Base-by-base conservation (phyloP, 352 stramenopile genomes). In the Pythium biforme region DNA sequence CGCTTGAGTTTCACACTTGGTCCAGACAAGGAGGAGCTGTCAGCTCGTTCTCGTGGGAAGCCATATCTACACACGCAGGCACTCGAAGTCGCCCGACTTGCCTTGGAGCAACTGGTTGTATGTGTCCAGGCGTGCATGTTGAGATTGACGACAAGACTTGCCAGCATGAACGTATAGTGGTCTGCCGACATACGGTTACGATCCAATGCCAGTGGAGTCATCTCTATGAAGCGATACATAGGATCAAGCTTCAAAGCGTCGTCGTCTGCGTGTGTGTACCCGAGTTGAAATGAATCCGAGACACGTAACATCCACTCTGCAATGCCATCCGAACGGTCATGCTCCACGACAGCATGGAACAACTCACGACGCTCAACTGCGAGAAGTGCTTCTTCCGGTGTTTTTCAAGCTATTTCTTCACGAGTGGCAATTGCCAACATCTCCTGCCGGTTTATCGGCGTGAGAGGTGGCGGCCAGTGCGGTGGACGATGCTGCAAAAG, bases 81-180 rank as follows among this genome's bases (percentile, higher is more conserved):
- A 19, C 19, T 64, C 11, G 26, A 25, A 19, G 47, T 64, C 10
- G 47, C 22, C 11, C 57, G 10, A 23, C 57, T 64, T 4, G 7
- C 9, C 33, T 57, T 64, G 46, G 57, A 64, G 15, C 57, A 64
- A 43, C 57, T 64, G 12, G 1, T 51, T 12, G 46, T 64, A 29
- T 64, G 57, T 9, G 46, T 56, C 57, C 57, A 64, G 1, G 57
- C 15, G 23, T 64, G 57, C 26, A 45, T 55, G 17, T 56, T 64
- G 47, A 56, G 34, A 6, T 57, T 64, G 19, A 49, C 7, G 3
- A 64, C 57, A 45, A 64, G 57, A 46, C 46, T 57, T 10, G 57
- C 20, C 11, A 64, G 3, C 57, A 51, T 56, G 33, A 51, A 64
- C 1, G 46, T 22, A 19, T 17, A 26, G n/a, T 64, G 57, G 0